A percentile compares a stretch with the other conserved stretches of the same genome.
Conservation (phyloP, 179 eudicot species). For the Amaranthus tricolor region DNA sequence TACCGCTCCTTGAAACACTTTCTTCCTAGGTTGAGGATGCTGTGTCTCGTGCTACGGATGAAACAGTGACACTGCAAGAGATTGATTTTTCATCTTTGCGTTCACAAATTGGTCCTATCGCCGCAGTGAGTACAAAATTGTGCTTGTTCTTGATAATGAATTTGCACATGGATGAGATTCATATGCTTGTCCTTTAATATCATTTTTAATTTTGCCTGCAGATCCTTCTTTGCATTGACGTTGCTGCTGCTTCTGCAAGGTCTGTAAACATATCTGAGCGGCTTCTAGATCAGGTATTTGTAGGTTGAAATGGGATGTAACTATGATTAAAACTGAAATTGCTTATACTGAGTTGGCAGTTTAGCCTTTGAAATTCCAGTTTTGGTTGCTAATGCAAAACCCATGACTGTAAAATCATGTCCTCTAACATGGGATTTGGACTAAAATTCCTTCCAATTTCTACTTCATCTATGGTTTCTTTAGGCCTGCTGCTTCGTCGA, state of each 20-base stretch:
- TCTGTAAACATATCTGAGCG: constrained; percentile 55
- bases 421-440: too few species aligned
- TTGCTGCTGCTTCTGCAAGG: constrained; percentile 83
- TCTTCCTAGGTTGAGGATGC: constrained; percentile 75
- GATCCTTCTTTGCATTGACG: constrained; percentile 96
- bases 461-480: too few species aligned
- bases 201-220: constrained; percentile 24
- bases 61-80: constrained; percentile 59
- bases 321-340: neutral
- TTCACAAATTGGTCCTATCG: constrained; percentile 84
- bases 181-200: constrained; percentile 6
- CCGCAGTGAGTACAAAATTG: constrained; percentile 54
- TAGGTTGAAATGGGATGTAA: constrained; percentile 8
- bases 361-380: neutral
- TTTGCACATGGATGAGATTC: neutral
- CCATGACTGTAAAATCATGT: too few species aligned
- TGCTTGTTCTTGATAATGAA: constrained; percentile 10
- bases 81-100: constrained; percentile 72
- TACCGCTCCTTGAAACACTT: constrained; percentile 2
- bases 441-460: too few species aligned
- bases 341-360: neutral
- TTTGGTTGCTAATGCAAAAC: neutral
- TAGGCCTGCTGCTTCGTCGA: too few species aligned
- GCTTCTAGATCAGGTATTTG: constrained; percentile 78
- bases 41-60: constrained; percentile 87